Percentiles rank a stretch among this genome's conserved stretches.
Evolutionary conservation across 148 eudicot genomes (phyloP).

Genomic region (Silene latifolia): DNA sequence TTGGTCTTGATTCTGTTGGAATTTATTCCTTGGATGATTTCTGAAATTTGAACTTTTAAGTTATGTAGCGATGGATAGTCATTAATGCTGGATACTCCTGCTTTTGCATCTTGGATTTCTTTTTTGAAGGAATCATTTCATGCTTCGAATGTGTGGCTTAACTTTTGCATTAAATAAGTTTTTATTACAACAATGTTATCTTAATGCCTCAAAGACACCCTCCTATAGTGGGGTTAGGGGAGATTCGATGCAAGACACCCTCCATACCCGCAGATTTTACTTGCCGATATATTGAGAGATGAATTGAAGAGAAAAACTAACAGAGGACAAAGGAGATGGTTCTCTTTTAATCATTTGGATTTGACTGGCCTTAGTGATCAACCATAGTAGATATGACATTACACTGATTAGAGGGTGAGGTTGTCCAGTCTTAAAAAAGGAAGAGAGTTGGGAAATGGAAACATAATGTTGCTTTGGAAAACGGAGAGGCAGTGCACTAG

Average conservation of each 20-base stretch:
- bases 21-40: neutral
- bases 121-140: neutral
- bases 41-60: neutral
- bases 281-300: too few species aligned
- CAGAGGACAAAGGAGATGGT: too few species aligned
- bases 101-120: neutral
- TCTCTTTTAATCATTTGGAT: too few species aligned
- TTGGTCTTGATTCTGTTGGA: neutral
- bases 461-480: neutral
- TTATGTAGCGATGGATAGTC: neutral
- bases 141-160: neutral
- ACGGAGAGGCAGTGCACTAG: neutral
- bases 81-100: neutral
- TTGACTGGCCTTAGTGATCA: neutral
- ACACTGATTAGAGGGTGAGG: neutral
- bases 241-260: too few species aligned
- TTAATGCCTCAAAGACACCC: neutral
- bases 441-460: neutral
- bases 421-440: neutral
- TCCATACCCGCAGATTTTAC: too few species aligned
- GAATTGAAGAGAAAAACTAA: too few species aligned
- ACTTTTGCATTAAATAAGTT: neutral
- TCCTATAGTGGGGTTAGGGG: too few species aligned
- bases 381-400: neutral
- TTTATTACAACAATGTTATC: neutral